Conservation (phyloP, 495 filamentous ascomycete genomes). For the Staphylotrichum longicolle region DNA sequence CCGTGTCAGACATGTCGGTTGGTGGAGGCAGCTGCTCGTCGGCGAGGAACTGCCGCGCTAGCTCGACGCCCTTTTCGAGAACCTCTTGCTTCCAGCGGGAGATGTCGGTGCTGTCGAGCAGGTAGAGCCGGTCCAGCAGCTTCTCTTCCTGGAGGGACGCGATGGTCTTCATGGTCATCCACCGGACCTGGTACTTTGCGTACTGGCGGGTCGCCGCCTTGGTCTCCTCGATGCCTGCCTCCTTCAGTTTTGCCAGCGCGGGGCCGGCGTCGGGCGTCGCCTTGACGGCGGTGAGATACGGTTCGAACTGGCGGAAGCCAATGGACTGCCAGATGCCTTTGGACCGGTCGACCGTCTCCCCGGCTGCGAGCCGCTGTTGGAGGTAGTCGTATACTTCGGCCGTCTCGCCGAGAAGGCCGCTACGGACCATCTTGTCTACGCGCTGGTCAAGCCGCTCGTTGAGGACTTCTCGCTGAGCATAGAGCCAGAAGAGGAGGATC, state of each 20-base stretch:
- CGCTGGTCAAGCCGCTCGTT: slow-evolving; percentile 68
- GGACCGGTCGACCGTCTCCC: slow-evolving; percentile 60
- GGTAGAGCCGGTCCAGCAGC: slow-evolving; percentile 57
- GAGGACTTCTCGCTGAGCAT: slow-evolving; percentile 65
- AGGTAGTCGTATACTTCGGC: slow-evolving; percentile 57
- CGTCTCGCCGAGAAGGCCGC: slow-evolving; percentile 69
- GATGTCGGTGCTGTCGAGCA: slow-evolving; percentile 71
- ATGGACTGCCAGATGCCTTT: slow-evolving; percentile 95
- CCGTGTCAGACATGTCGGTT: slow-evolving; percentile 57
- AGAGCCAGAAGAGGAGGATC: slow-evolving; percentile 82
- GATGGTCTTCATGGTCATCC: slow-evolving; percentile 81
- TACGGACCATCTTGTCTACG: slow-evolving; percentile 76
- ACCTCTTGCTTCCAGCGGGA: slow-evolving; percentile 57
- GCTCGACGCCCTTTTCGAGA: slow-evolving; percentile 57
- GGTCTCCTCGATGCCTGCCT: slow-evolving; percentile 50
- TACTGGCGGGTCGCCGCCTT: slow-evolving; percentile 84
- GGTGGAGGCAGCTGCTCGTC: slow-evolving; percentile 58
- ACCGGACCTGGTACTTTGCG: slow-evolving; percentile 74
- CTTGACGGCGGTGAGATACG: slow-evolving; percentile 58
- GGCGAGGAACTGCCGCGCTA: slow-evolving; percentile 61
- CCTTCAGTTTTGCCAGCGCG: slow-evolving; percentile 40
- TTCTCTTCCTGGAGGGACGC: slow-evolving; percentile 55
- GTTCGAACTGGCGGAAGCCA: slow-evolving; percentile 85
- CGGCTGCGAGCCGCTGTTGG: slow-evolving; percentile 45
- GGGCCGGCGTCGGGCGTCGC: slow-evolving; percentile 28